A percentile compares a stretch with the other conserved stretches of the same genome.
phyloP scores from a whole-genome alignment of 108 stramenopile genomes.

The Licmophora abbreviata region DNA sequence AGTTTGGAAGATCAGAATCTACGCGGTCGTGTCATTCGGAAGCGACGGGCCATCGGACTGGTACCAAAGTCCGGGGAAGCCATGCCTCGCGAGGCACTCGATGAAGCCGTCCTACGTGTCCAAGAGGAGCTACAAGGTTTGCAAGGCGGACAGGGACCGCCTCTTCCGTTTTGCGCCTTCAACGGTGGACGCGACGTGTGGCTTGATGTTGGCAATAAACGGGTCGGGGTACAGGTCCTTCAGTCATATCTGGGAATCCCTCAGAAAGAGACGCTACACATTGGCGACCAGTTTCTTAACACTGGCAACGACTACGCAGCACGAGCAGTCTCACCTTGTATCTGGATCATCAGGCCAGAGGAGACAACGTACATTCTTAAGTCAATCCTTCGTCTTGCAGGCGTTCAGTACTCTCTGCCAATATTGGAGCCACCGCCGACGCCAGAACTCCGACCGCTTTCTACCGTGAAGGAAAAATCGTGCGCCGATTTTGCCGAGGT shows the following conservation, averaged over 20 bases:
- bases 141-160: slow-evolving; percentile 25
- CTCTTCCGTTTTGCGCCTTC: slow-evolving; percentile 84
- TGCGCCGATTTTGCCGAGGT: slow-evolving; percentile 59
- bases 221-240: slow-evolving; percentile 82
- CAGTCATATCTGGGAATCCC: slow-evolving; percentile 74
- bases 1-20: slow-evolving; percentile 61
- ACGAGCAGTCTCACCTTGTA: slow-evolving; percentile 73
- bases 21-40: slow-evolving; percentile 69
- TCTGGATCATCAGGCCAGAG: slow-evolving; percentile 88
- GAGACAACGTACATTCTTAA: slow-evolving; percentile 89
- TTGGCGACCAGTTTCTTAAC: slow-evolving; percentile 88
- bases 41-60: slow-evolving; percentile 82
- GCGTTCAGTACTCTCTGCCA: slow-evolving; percentile 20
- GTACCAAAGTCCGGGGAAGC: slow-evolving; percentile 46
- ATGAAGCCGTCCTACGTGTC: slow-evolving; percentile 78
- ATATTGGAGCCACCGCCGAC: neutral
- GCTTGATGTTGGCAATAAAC: slow-evolving; percentile 92
- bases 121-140: slow-evolving; percentile 38
- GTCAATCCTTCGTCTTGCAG: slow-evolving; percentile 69
- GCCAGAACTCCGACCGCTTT: slow-evolving; percentile 2
- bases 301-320: slow-evolving; percentile 92
- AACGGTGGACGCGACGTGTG: slow-evolving; percentile 91
- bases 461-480: neutral
- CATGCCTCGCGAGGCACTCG: slow-evolving; percentile 80
- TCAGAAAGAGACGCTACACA: slow-evolving; percentile 66